phyloP scores from a whole-genome alignment of 371 early-diverging fungal species.

The Gilbertella persicaria region DNA sequence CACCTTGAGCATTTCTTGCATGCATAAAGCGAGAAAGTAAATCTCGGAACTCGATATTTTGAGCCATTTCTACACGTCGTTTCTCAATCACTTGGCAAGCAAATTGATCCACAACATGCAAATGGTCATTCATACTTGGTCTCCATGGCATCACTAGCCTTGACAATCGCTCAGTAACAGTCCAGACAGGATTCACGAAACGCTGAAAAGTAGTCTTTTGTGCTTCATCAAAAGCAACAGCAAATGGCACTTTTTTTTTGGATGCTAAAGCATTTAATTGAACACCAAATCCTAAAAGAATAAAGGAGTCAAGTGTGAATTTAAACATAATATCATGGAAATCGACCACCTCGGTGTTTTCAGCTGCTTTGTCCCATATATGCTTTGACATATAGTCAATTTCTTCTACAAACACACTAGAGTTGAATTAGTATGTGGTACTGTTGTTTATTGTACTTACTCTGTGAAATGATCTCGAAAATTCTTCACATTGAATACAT shows the following conservation, averaged over 20 bases:
- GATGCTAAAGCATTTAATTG: slow-evolving; percentile 39
- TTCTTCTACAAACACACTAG: slow-evolving; percentile 42
- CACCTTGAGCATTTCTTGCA: slow-evolving; percentile 55
- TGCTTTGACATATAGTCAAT: slow-evolving; percentile 22
- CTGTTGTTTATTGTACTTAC: too few relatives aligned
- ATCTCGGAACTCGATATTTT: slow-evolving; percentile 53
- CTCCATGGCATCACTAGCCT: slow-evolving; percentile 35
- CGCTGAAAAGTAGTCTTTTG: slow-evolving; percentile 46
- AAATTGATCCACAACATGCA: slow-evolving; percentile 51
- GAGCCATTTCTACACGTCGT: slow-evolving; percentile 40
- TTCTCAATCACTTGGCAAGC: slow-evolving; percentile 46
- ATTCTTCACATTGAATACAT: slow-evolving; percentile 56
- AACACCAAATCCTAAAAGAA: slow-evolving; percentile 51
- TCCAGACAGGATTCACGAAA: slow-evolving; percentile 57
- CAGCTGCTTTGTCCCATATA: slow-evolving; percentile 38
- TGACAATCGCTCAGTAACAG: slow-evolving; percentile 36
- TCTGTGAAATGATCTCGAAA: slow-evolving; percentile 55
- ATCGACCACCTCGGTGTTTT: slow-evolving; percentile 42
- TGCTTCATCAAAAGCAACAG: slow-evolving; percentile 53
- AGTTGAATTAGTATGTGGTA: too few relatives aligned
- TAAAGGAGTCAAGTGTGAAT: slow-evolving; percentile 64
- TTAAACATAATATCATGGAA: slow-evolving; percentile 61
- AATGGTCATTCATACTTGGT: slow-evolving; percentile 40
- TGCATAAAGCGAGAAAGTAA: slow-evolving; percentile 65
- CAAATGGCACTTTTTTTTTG: slow-evolving; percentile 46